Evolutionary conservation across 139 green algal species (phyloP).

Genomic region (Nannochloris sp.): DNA sequence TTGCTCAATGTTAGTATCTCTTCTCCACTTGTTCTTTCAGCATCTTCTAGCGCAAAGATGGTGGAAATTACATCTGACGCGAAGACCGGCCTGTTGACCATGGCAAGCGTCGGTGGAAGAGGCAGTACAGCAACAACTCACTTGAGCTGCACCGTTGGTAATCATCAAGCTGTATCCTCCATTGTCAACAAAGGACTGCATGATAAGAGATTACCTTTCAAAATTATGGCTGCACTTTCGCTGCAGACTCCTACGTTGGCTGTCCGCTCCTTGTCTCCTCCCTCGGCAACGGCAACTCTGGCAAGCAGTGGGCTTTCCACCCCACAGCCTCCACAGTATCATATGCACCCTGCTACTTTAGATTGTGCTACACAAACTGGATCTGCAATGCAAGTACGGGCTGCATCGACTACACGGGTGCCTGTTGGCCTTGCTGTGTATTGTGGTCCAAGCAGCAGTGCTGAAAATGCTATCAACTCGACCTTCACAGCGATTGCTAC

Average conservation of each 20-base stretch:
- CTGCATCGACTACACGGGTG: neutral
- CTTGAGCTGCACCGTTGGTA: neutral
- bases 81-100: neutral
- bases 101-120: neutral
- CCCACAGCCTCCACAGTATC: neutral
- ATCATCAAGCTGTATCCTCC: no score
- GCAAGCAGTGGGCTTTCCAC: no score
- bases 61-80: neutral
- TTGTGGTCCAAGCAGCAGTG: neutral
- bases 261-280: no score
- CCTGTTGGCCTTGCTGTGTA: neutral
- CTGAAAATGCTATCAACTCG: neutral
- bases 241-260: no score
- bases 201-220: no score
- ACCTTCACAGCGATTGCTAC: neutral
- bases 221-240: no score
- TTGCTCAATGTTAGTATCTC: neutral
- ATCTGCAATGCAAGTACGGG: neutral
- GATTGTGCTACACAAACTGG: conserved; percentile 18
- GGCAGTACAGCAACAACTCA: neutral
- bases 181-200: no score
- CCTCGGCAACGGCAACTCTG: no score
- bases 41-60: neutral
- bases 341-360: conserved; percentile 11
- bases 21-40: neutral